Conservation (phyloP, 2,329 filamentous ascomycete species). For the Tolypocladium sp. region DNA sequence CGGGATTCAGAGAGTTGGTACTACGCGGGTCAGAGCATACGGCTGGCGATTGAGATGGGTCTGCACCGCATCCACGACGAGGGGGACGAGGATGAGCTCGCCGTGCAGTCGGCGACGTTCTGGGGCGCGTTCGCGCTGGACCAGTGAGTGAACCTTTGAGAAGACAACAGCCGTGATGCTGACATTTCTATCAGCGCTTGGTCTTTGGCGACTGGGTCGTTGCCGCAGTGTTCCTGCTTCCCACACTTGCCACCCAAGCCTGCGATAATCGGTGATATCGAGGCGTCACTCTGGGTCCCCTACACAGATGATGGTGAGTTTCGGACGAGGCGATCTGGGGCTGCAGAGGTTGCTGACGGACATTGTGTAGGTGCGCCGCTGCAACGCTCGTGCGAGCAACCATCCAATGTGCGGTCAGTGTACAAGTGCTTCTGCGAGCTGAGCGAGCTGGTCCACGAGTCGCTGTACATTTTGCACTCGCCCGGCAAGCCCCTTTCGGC, state of each 20-base stretch:
- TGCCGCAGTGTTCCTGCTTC: constrained; percentile 51
- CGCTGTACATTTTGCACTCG: constrained; percentile 63
- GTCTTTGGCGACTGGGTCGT: constrained; percentile 54
- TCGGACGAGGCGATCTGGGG: background rate
- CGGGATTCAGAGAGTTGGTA: constrained; percentile 66
- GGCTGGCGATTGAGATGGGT: constrained; percentile 63
- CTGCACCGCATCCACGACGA: constrained; percentile 46
- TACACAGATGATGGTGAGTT: constrained; percentile 48
- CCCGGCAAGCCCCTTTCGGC: constrained; percentile 57
- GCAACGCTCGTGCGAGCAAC: constrained; percentile 48
- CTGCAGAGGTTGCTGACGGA: background rate
- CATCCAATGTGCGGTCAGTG: constrained; percentile 59
- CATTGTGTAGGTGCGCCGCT: constrained; percentile 36
- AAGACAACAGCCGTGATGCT: constrained; percentile 5
- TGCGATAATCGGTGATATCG: constrained; percentile 49
- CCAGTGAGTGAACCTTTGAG: constrained; percentile 38
- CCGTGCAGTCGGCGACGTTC: constrained; percentile 50
- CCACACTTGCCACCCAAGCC: constrained; percentile 50
- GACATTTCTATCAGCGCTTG: constrained; percentile 39
- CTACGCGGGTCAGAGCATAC: constrained; percentile 62
- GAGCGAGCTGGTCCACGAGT: constrained; percentile 65
- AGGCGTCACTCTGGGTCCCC: constrained; percentile 50
- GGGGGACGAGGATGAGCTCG: constrained; percentile 44
- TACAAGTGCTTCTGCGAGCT: constrained; percentile 63
- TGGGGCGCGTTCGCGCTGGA: constrained; percentile 56